Conservation (phyloP, 164 flowering plant genomes). For the Dillenia turbinata region DNA sequence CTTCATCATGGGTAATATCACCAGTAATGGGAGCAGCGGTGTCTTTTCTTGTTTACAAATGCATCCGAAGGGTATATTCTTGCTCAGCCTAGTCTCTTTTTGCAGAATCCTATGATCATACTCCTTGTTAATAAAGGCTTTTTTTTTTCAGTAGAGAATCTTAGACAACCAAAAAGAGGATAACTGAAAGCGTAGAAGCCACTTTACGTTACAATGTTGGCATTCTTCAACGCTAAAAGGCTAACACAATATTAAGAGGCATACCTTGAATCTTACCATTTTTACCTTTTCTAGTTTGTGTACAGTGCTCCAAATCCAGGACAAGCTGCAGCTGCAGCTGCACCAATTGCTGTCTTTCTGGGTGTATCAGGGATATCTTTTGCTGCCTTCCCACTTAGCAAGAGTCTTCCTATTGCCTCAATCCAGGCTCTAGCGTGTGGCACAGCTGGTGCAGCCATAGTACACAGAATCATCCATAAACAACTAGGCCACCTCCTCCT, state of each 20-base stretch:
- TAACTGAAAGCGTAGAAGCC: background rate
- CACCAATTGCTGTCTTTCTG: constrained; percentile 80
- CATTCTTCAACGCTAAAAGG: background rate
- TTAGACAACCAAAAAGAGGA: background rate
- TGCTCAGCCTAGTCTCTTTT: background rate
- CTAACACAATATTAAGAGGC: background rate
- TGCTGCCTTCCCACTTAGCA: constrained; percentile 84
- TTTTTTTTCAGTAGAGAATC: too few species aligned
- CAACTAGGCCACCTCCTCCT: constrained; percentile 87
- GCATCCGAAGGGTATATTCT: constrained; percentile 89
- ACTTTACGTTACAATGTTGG: background rate
- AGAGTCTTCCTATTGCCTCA: constrained; percentile 47
- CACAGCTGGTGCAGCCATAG: constrained; percentile 60
- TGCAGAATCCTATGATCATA: too few species aligned
- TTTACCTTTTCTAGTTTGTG: constrained; percentile 65
- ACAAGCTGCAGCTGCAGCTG: constrained; percentile 95
- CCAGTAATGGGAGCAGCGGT: constrained; percentile 81
- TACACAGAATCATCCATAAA: constrained; percentile 54
- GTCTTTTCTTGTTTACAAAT: constrained; percentile 96
- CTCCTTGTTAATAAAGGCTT: too few species aligned
- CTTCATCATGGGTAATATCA: constrained; percentile 95
- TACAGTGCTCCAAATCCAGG: constrained; percentile 98
- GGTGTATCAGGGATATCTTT: constrained; percentile 85
- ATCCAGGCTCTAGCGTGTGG: constrained; percentile 80
- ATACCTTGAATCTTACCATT: constrained; percentile 10